These are phyloP conservation scores for Schizosaccharomyces lindneri DNA, from an alignment of 805 yeast genomes.

Conservation along the genomic window DNA sequence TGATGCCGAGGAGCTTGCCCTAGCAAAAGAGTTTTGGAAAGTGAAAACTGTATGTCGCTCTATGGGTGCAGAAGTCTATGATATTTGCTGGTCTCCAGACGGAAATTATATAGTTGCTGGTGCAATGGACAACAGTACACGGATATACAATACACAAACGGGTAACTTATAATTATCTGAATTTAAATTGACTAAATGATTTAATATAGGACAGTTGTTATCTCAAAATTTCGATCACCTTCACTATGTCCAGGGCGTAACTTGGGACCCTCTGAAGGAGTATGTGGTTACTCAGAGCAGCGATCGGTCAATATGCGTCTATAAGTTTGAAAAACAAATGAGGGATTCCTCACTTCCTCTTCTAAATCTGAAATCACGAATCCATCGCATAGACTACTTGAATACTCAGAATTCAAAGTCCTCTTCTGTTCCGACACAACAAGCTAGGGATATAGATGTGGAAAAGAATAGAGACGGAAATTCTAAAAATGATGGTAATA, in stretches of 20 bases:
- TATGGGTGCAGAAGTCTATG: constrained; percentile 59
- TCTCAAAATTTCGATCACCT: constrained; percentile 44
- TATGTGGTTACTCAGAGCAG: constrained; percentile 72
- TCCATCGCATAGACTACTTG: constrained; percentile 3
- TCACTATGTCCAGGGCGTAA: constrained; percentile 86
- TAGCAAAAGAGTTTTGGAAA: constrained; percentile 44
- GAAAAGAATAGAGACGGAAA: no score
- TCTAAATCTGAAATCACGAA: not conserved
- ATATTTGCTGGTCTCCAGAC: constrained; percentile 81
- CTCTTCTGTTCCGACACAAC: no score
- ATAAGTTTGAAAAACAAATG: constrained; percentile 10
- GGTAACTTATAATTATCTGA: constrained; percentile 18
- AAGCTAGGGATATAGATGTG: no score
- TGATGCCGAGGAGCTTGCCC: constrained; percentile 22
- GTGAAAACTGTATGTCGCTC: constrained; percentile 33
- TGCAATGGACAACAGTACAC: constrained; percentile 65
- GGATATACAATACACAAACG: constrained; percentile 34
- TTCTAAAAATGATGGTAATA: no score
- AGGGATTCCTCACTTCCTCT: not conserved
- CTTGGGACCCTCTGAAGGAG: constrained; percentile 77
- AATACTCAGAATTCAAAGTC: constrained; percentile 7
- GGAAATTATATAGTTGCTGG: constrained; percentile 57
- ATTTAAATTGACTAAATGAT: not conserved
- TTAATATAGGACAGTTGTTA: constrained; percentile 11
- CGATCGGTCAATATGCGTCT: constrained; percentile 60